These are phyloP conservation scores for Sanghuangporus weigelae DNA, from an alignment of 1,284 basidiomycete genomes.

Conservation along the genomic window DNA sequence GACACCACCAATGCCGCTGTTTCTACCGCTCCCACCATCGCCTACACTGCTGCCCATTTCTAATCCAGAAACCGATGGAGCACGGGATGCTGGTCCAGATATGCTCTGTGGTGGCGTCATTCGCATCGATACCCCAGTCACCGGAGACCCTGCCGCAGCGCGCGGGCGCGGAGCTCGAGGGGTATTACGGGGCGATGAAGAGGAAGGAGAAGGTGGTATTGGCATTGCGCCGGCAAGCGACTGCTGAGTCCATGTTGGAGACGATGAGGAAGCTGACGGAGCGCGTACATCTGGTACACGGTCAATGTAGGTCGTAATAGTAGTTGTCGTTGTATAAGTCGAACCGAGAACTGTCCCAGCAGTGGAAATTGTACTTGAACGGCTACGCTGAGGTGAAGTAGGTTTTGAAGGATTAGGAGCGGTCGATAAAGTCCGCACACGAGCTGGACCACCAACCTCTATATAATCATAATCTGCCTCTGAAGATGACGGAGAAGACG, in stretches of 20 bases:
- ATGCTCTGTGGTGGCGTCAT: neutral
- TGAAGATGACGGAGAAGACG: conserved; percentile 15
- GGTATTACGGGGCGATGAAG: neutral
- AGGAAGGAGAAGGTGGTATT: neutral
- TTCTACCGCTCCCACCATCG: neutral
- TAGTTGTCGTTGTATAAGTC: conserved; percentile 10
- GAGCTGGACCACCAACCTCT: neutral
- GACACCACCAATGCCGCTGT: conserved; percentile 3
- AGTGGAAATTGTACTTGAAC: conserved; percentile 7
- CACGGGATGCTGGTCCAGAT: neutral
- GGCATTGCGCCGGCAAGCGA: neutral
- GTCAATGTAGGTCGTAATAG: conserved; percentile 16
- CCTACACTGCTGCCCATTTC: neutral
- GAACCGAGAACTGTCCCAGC: neutral
- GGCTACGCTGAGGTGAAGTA: conserved; percentile 3
- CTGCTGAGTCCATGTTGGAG: neutral
- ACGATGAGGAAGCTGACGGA: neutral
- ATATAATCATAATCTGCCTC: conserved; percentile 6
- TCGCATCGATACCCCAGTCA: neutral
- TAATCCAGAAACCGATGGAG: conserved; percentile 9
- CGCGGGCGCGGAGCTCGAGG: conserved; percentile 3
- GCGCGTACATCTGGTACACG: conserved; percentile 12
- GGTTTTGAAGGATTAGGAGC: neutral
- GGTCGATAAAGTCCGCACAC: conserved; percentile 13
- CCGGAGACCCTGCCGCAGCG: neutral